Base-by-base conservation (phyloP, 176 grass and related monocot genomes). In the Carex scoparia region DNA sequence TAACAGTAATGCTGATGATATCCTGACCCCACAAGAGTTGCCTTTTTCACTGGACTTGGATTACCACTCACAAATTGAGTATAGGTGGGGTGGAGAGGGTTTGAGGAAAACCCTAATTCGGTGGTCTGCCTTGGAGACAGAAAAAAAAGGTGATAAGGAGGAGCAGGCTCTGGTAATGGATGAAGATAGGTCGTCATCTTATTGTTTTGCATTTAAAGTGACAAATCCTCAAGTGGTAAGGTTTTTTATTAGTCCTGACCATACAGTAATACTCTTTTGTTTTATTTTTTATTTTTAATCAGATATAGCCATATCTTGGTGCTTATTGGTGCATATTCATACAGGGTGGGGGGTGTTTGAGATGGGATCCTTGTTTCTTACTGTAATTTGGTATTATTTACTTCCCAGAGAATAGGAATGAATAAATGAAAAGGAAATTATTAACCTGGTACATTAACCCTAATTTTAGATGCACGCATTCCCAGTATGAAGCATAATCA, bases 31-130 rank as follows among this genome's bases (percentile, higher is more conserved):
- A 80, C 87, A 86, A 19, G 87, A 89, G 85, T 82, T 87, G 79
- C 79, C 85, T 69, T 91, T 91, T 84, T 83, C 72, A 79, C 81
- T 99, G 74, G 96, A 99, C 86, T 86, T 89, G 68, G 92, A 95
- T 86, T 94, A 99, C 65, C 90, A 90, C 53, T 90, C 93, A 81
- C 96, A 99, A 65, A 99, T 99, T 19, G 93, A 99, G 62, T 94
- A 95, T 87, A 88, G 93, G 33, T 99, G 96, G 96, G 96, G 96
- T 38, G 92, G 90, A 81, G 96, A 99, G 83, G 93, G 96, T 58
- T 84, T 99, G 84, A 95, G 86, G 91, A 99, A 91, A 80, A 95
- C 94, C 85, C 88, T 98, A 69, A 85, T 95, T 68, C 92, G 92
- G 69, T 95, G 92, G 91, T 87, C 94, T 84, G 84, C 90, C 59